Percentiles rank a stretch among this genome's conserved stretches.
phyloP scores from a whole-genome alignment of 257 asterid genomes.

The Penstemon barbatus region DNA sequence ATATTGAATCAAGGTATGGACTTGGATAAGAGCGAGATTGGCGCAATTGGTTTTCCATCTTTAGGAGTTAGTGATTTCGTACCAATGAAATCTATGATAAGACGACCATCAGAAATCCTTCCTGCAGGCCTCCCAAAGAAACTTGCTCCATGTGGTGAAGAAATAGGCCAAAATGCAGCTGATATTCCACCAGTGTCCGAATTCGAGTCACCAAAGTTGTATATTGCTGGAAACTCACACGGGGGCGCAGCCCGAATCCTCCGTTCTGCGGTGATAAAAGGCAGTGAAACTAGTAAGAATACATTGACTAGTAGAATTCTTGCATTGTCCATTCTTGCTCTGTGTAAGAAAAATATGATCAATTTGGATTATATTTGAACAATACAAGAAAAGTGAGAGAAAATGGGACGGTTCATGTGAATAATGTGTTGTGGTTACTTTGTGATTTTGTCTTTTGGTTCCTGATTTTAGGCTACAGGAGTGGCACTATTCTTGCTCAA shows the following conservation, averaged over 20 bases:
- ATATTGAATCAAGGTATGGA: no score
- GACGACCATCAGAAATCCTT: constrained; percentile 58
- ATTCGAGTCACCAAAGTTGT: constrained; percentile 65
- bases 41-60: background rate
- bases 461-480: constrained; percentile 14
- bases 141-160: constrained; percentile 44
- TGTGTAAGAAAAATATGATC: background rate
- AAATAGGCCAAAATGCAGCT: constrained; percentile 47
- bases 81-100: constrained; percentile 60
- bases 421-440: constrained; percentile 28
- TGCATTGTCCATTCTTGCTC: constrained; percentile 28
- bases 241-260: constrained; percentile 25
- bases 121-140: constrained; percentile 53
- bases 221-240: constrained; percentile 54
- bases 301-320: constrained; percentile 2
- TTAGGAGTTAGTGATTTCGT: background rate
- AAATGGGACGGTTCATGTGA: constrained; percentile 21
- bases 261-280: background rate
- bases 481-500: constrained; percentile 28
- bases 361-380: background rate
- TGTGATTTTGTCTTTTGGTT: constrained; percentile 16
- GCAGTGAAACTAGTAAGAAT: constrained; percentile 14
- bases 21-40: no score
- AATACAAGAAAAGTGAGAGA: background rate
- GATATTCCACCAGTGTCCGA: constrained; percentile 63